Base-by-base conservation (phyloP, 148 eudicot genomes). In the Hydrangea macrophylla region DNA sequence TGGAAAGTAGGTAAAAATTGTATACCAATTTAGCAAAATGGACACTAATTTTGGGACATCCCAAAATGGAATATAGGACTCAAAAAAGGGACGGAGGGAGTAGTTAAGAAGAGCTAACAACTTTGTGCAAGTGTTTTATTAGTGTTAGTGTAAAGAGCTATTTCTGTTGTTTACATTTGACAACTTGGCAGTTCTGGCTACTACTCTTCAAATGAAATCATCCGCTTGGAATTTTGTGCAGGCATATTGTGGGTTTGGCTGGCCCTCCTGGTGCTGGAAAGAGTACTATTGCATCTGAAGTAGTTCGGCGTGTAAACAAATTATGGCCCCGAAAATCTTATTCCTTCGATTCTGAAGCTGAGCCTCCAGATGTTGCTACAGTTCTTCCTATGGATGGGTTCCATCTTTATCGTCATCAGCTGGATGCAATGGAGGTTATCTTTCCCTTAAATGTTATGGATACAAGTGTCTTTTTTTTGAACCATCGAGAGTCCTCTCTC, bases 191-290 rank as follows among this genome's bases (percentile, higher is more conserved):
- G 37, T 25, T 39, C 39, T 40, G 33, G 60, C 13, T 23, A 24
- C 39, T 23, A 22, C 22, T 27, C 17, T 66, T 51, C 36, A 22
- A 18, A 67, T 36, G 61, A 62, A 64, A 37, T 24, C 44, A 60
- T 68, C 60, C 70, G 37, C 50, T 64, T 51, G 12, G 27, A 37
- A 9, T 55, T 23, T 37, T 20, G 27, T 85, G 80, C 88, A 95
- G 99, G 84, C 79, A 85, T 79, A 87, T 95, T 56, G 83, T 95
- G 51, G 99, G 96, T 60, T 69, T 95, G 73, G 97, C 97, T 70
- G 99, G 99, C 62, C 92, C 99, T 59, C 99, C 99, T 45, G 99
- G 99, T 67, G 90, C 99, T 65, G 99, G 99, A 67, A 95, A 95
- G 84, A 91, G 92, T 78, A 89, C 99, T 15, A 31, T 95, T 60